Evolutionary conservation across 1,284 basidiomycete genomes (phyloP), one percentile per base, ranked within the genome.

Genomic region (Pholiota adiposa): DNA sequence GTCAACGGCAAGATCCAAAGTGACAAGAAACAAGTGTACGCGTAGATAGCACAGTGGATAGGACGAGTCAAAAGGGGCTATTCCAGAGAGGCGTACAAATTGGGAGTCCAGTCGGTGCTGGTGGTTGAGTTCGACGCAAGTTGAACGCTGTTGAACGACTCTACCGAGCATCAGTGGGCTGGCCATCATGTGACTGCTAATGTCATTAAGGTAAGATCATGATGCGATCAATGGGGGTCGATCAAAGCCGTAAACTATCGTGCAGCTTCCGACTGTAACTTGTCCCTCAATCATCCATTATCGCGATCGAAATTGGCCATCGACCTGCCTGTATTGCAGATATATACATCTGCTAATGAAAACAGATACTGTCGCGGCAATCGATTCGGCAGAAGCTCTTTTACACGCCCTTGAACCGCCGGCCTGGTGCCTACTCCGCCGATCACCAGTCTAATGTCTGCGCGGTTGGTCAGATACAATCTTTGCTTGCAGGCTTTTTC

Each of bases 381-480:
- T 43, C 25, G 44, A 56, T 52, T 59, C 54, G 43, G 50, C 56
- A 57, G 54, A 61, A 61, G 52, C 53, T 23, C 33, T 34, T n/a
- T n/a, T 41, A 23, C 25, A 23, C 14, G 18, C 41, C n/a, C 18
- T 31, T 58, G 50, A 44, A 51, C 60, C 63, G 63, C 63, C 63
- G 63, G 63, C 54, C 53, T 59, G 48, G 33, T 38, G 48, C 31
- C 33, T 61, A 36, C 54, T 61, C 60, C 63, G 63, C 60, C 63
- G 59, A 61, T 64, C 62, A 44, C 49, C 36, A 43, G 33, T 34
- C 36, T 51, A 44, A 48, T 33, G 44, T 50, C 33, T 50, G 44
- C 50, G 41, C 19, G 51, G 31, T 58, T 48, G 46, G 50, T 52
- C 41, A 46, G 25, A 53, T 38, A 52, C 33, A 46, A 18, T n/a